These are phyloP conservation scores for Beta corolliflora DNA, from an alignment of 179 eudicot genomes.

Conservation along the genomic window DNA sequence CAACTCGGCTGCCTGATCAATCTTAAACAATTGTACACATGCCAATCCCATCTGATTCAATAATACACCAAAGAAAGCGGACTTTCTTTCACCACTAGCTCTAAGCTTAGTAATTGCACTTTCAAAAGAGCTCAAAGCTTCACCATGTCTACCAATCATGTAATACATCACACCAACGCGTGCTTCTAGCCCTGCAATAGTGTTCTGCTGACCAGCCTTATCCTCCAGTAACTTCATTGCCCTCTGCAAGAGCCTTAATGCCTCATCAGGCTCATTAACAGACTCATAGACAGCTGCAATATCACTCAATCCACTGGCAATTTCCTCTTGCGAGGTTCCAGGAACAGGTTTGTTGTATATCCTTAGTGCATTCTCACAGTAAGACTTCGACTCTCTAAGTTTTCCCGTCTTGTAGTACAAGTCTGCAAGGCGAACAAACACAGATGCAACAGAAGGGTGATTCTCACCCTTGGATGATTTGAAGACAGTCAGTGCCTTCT, in stretches of 20 bases:
- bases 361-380: slow-evolving; percentile 90
- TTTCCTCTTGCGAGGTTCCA: slow-evolving; percentile 88
- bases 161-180: slow-evolving; percentile 95
- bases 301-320: slow-evolving; percentile 86
- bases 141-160: slow-evolving; percentile 78
- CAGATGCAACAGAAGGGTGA: slow-evolving; percentile 96
- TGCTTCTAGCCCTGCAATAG: slow-evolving; percentile 91
- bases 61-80: slow-evolving; percentile 90
- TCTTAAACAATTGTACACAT: slow-evolving; percentile 86
- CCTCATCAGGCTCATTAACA: slow-evolving; percentile 91
- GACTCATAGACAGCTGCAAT: slow-evolving; percentile 90
- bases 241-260: slow-evolving; percentile 78
- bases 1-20: slow-evolving; percentile 93
- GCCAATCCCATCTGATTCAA: slow-evolving; percentile 99
- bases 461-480: slow-evolving; percentile 96
- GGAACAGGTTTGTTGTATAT: slow-evolving; percentile 96
- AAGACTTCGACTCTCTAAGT: slow-evolving; percentile 86
- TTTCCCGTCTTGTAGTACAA: slow-evolving; percentile 92
- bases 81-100: slow-evolving; percentile 89
- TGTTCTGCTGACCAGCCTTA: slow-evolving; percentile 89
- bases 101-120: slow-evolving; percentile 79
- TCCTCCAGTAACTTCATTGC: slow-evolving; percentile 83
- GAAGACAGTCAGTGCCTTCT: slow-evolving; percentile 93
- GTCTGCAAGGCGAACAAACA: slow-evolving; percentile 85
- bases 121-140: slow-evolving; percentile 70